These are phyloP conservation scores for Cucurbitaria berberidis DNA, from an alignment of 2,329 filamentous ascomycete genomes.

Conservation along the genomic window DNA sequence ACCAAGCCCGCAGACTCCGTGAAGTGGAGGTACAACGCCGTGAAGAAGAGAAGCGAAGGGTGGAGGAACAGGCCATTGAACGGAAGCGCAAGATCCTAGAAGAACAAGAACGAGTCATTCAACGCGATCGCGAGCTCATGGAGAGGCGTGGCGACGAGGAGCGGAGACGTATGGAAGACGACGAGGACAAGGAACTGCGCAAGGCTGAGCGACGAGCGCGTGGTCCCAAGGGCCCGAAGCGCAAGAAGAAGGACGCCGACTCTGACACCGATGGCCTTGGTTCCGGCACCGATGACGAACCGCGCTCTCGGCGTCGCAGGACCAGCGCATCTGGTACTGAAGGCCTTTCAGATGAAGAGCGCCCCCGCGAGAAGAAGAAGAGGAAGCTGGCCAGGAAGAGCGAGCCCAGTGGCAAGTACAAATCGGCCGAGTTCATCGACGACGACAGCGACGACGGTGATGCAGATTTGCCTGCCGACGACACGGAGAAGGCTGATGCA, in stretches of 20 bases:
- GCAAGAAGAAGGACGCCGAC: conserved; percentile 68
- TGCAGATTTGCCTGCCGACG: conserved; percentile 26
- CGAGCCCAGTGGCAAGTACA: conserved; percentile 69
- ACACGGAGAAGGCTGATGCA: conserved; percentile 17
- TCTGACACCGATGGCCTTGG: conserved; percentile 53
- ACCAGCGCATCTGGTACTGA: conserved; percentile 48
- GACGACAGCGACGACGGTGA: conserved; percentile 62
- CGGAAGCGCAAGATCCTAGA: conserved; percentile 81
- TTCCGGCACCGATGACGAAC: conserved; percentile 45
- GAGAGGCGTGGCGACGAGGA: conserved; percentile 76
- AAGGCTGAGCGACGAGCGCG: conserved; percentile 65
- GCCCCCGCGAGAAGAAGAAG: conserved; percentile 67
- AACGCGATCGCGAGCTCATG: conserved; percentile 73
- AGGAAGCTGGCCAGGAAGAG: conserved; percentile 64
- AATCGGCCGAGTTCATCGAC: conserved; percentile 82
- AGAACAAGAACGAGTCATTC: conserved; percentile 81
- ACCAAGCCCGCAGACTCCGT: conserved; percentile 77
- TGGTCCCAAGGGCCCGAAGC: conserved; percentile 50
- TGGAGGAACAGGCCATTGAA: conserved; percentile 72
- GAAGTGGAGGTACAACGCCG: conserved; percentile 79
- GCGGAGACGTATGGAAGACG: conserved; percentile 63
- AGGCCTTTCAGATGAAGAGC: conserved; percentile 62
- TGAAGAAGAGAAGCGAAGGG: conserved; percentile 75
- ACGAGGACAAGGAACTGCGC: conserved; percentile 80
- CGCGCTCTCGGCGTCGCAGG: conserved; percentile 43